Evolutionary conservation across 495 filamentous ascomycete genomes (phyloP).

Genomic region (Lophiostoma macrostomum): DNA sequence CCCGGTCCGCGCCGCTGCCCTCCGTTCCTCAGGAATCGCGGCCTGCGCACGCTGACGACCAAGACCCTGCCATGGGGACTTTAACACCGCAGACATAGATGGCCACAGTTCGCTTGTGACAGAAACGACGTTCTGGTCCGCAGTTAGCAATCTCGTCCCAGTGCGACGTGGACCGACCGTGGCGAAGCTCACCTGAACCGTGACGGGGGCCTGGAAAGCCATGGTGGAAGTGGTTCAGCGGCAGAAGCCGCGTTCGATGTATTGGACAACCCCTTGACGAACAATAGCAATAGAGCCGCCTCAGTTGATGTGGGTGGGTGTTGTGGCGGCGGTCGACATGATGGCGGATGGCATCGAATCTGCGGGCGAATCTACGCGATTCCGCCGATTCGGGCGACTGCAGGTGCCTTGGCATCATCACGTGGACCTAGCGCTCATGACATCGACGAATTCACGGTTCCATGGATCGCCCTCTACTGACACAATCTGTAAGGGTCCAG

Average conservation of each 20-base stretch:
- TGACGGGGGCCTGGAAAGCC: constrained; percentile 31
- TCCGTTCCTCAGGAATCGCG: neutral
- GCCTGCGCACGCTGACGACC: constrained; percentile 10
- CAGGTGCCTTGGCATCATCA: too few species aligned
- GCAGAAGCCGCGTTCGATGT: constrained; percentile 10
- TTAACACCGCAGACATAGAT: constrained; percentile 50
- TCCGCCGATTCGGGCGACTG: too few species aligned
- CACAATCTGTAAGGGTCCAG: too few species aligned
- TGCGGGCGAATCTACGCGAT: too few species aligned
- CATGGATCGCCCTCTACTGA: too few species aligned
- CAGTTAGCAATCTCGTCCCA: constrained; percentile 1
- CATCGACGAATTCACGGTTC: too few species aligned
- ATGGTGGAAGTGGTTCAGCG: constrained; percentile 15
- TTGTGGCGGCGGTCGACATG: too few species aligned
- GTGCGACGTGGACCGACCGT: constrained; percentile 2
- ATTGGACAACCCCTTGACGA: neutral
- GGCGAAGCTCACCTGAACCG: constrained; percentile 31
- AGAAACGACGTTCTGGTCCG: constrained; percentile 42
- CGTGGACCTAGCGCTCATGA: too few species aligned
- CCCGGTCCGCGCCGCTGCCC: neutral
- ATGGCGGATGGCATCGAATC: too few species aligned
- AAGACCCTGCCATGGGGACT: constrained; percentile 44
- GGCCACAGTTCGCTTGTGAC: constrained; percentile 56
- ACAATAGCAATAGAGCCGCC: too few species aligned
- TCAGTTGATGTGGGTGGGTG: too few species aligned